Percentiles rank a stretch among this genome's conserved stretches.
These are phyloP conservation scores for Sicyos edulis DNA, from an alignment of 306 rosid genomes.

Conservation along the genomic window DNA sequence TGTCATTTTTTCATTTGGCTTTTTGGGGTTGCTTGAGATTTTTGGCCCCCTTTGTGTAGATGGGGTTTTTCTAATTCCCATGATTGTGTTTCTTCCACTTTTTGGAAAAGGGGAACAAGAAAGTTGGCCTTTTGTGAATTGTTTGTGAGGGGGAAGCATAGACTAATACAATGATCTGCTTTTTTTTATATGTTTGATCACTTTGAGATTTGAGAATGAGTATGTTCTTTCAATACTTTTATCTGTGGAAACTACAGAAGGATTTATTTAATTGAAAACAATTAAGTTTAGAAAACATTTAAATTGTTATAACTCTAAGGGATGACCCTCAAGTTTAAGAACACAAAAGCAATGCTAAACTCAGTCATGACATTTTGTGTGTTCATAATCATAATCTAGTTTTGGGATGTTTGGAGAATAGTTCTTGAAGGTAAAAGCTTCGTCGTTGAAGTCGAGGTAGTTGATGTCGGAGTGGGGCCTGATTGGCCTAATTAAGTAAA, in stretches of 20 bases:
- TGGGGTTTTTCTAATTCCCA: slow-evolving; percentile 3
- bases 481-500: not conserved
- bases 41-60: too few species aligned
- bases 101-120: too few species aligned
- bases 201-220: slow-evolving; percentile 1
- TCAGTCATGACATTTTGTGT: too few species aligned
- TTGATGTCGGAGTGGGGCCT: not conserved
- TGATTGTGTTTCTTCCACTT: not conserved
- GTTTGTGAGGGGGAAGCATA: not conserved
- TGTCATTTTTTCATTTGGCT: not conserved
- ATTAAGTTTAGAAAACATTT: not conserved
- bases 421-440: not conserved
- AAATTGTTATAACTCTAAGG: not conserved
- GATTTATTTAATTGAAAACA: not conserved
- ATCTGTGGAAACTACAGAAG: not conserved
- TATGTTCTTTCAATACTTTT: not conserved
- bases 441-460: not conserved
- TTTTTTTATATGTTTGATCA: slow-evolving; percentile 6
- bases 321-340: too few species aligned
- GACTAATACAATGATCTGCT: not conserved
- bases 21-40: not conserved
- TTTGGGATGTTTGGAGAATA: not conserved
- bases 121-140: too few species aligned
- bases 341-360: not conserved
- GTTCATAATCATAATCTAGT: not conserved